Evolutionary conservation across 2,329 filamentous ascomycete genomes (phyloP).

Genomic region (Claviceps sp.): DNA sequence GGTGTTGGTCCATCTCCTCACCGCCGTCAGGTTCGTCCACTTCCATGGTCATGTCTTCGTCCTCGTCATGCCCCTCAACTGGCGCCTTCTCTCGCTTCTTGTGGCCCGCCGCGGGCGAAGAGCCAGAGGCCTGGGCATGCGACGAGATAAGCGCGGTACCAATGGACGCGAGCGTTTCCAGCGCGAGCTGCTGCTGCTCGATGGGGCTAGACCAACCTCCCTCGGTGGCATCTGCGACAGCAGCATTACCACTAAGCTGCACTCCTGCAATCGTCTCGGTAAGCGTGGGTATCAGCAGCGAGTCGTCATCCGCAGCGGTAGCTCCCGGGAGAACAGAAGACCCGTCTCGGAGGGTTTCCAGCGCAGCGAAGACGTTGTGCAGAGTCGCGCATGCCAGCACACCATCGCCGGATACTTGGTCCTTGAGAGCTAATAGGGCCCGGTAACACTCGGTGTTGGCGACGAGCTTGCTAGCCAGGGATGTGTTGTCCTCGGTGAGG

Average conservation of each 20-base stretch:
- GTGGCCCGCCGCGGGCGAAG: background rate
- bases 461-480: constrained; percentile 39
- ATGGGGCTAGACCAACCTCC: constrained; percentile 26
- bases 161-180: constrained; percentile 52
- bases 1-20: constrained; percentile 16
- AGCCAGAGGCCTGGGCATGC: constrained; percentile 25
- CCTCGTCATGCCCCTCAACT: constrained; percentile 25
- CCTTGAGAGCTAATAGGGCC: constrained; percentile 33
- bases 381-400: constrained; percentile 47
- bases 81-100: constrained; percentile 21
- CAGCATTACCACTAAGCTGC: constrained; percentile 13
- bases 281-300: constrained; percentile 23
- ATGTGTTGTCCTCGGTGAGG: constrained; percentile 45
- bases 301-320: constrained; percentile 15
- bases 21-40: constrained; percentile 24
- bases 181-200: constrained; percentile 38
- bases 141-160: constrained; percentile 41
- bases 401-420: constrained; percentile 32
- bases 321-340: constrained; percentile 11
- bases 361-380: constrained; percentile 45
- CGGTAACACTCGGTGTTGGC: constrained; percentile 33
- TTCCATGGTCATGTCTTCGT: constrained; percentile 25
- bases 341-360: constrained; percentile 13
- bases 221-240: constrained; percentile 17
- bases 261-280: constrained; percentile 17